Conservation (phyloP, 2,329 filamentous ascomycete species). For the Colletotrichum plurivorum region DNA sequence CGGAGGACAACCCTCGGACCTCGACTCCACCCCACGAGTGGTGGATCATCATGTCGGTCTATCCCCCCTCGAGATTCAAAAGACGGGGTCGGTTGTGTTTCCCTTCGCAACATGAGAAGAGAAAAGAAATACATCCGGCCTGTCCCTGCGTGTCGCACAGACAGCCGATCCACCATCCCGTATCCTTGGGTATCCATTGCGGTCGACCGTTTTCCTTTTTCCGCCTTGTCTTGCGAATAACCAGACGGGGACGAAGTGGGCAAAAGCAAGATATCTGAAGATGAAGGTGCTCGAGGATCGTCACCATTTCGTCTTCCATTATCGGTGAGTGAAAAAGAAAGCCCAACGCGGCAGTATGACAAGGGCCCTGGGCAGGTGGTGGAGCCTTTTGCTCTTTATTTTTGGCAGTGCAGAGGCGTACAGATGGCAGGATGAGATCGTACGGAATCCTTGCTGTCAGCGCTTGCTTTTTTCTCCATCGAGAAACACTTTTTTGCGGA, state of each 20-base stretch:
- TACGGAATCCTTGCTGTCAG: conserved; percentile 26
- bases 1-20: conserved; percentile 14
- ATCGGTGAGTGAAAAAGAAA: conserved; percentile 28
- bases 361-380: conserved; percentile 14
- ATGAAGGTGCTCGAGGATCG: conserved; percentile 2
- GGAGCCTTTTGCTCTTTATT: conserved; percentile 12
- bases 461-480: conserved; percentile 14
- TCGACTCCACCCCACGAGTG: conserved; percentile 14
- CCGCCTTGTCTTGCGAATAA: conserved; percentile 21
- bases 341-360: not conserved
- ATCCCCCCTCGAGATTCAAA: conserved; percentile 12
- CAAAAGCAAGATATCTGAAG: not conserved
- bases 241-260: not conserved
- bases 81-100: conserved; percentile 25
- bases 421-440: conserved; percentile 10
- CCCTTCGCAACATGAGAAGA: conserved; percentile 32
- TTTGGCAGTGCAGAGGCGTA: conserved; percentile 3
- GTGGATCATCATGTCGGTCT: conserved; percentile 34
- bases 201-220: conserved; percentile 19
- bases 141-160: conserved; percentile 27
- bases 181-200: conserved; percentile 17
- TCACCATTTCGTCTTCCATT: conserved; percentile 17
- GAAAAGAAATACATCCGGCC: conserved; percentile 25
- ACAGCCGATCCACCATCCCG: conserved; percentile 26
- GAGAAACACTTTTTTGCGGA: not conserved